Base-by-base conservation (phyloP, 2,329 filamentous ascomycete genomes). In the Penicillium sp. region DNA sequence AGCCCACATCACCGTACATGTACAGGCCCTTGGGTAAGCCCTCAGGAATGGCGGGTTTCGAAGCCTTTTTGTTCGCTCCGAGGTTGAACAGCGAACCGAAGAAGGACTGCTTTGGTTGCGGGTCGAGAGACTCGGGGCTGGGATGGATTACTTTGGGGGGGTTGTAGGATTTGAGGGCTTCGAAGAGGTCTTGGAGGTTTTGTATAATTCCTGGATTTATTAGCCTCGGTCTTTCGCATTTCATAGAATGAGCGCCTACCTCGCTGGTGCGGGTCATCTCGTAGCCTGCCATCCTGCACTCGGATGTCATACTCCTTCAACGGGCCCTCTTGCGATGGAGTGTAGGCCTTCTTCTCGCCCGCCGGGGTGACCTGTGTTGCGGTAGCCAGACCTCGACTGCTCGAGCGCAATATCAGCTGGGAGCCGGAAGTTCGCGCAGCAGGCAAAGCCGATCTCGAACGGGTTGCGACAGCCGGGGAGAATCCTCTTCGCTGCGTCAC, bases 1-100 rank as follows among this genome's bases (percentile, higher is more conserved):
- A 94, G 32, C 93, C 93, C 2, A 98, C 93, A 66, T 98, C 93
- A 48, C 93, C 93, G 62, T 87, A 96, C 68, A 98, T 85, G 69
- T 98, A 98, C 26, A 98, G 72, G 0, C 93, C 93, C 56, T 88
- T 86, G 0, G 93, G 93, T 1, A 96, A 75, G 53, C 85, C 77
- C n/a, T 77, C 69, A 0, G 89, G 83, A 18, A 94, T 86, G 2
- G 55, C 60, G 2, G 58, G 50, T 13, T 31, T 56, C 39, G n/a
- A 59, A 46, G 53, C 29, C 80, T 53, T 50, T 36, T 55, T 56
- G 27, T 27, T 53, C 40, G 48, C 53, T 24, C 56, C 52, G 10
- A 66, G 58, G 14, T 65, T 61, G 39, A 77, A 74, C 11, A 77
- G 50, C 10, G 70, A 70, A 22, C 72, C 68, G 40, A 84, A 74